Evolutionary conservation across 345 rosid species (phyloP).

Genomic region (Eucalyptus sideroxylon): DNA sequence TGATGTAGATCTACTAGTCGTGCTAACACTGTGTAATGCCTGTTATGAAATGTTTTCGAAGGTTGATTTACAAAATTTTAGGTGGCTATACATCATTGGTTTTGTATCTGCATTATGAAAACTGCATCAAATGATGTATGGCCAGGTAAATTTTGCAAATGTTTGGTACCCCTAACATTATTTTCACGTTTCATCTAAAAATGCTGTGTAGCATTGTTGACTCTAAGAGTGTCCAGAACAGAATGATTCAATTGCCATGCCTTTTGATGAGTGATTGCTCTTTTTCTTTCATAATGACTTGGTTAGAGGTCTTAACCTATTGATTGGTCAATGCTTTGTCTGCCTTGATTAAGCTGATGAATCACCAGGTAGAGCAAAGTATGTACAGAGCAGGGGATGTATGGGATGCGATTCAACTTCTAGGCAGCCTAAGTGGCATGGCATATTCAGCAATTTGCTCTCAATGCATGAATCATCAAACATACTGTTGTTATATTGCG

Average conservation of each 20-base stretch:
- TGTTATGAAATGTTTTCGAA: not conserved
- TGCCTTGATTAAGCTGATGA: not conserved
- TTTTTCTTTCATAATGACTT: not conserved
- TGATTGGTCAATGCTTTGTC: not conserved
- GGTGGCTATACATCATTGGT: not conserved
- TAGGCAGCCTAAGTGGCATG: not conserved
- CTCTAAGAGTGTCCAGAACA: not conserved
- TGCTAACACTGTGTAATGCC: not conserved
- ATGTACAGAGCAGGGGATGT: not conserved
- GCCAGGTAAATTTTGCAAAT: not conserved
- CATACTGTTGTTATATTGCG: not conserved
- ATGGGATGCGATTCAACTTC: not conserved
- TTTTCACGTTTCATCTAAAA: not conserved
- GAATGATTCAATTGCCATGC: not conserved
- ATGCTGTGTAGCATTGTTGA: not conserved
- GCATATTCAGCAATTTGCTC: not conserved
- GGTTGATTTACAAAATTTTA: not conserved
- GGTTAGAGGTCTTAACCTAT: not conserved
- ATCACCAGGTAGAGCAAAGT: not conserved
- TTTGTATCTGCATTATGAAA: not conserved
- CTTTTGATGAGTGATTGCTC: not conserved
- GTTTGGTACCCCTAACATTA: not conserved
- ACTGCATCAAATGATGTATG: not conserved
- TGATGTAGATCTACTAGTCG: not conserved
- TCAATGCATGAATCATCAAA: not conserved